Evolutionary conservation across 768 basidiomycete species (phyloP).

Genomic region (Suillus subluteus): DNA sequence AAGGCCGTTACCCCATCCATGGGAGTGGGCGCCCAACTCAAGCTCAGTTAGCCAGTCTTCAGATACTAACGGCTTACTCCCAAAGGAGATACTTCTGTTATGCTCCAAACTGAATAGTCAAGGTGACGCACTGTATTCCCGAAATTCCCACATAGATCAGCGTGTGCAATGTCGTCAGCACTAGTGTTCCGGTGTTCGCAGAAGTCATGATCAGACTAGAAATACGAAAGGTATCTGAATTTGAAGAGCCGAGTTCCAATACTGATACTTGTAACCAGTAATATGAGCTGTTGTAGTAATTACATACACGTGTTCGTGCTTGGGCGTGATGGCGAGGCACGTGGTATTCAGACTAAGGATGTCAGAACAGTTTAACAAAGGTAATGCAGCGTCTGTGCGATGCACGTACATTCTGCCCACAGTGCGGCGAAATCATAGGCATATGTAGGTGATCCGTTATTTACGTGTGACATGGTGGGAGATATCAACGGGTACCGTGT

Average conservation of each 20-base stretch:
- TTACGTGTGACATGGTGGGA: conserved; percentile 4
- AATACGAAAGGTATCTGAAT: neutral
- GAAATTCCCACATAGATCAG: conserved; percentile 8
- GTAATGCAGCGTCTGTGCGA: neutral
- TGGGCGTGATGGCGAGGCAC: neutral
- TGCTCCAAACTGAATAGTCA: conserved; percentile 10
- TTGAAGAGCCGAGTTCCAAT: conserved; percentile 4
- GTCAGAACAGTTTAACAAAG: conserved; percentile 1
- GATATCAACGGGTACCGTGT: neutral
- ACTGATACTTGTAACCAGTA: neutral
- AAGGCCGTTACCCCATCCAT: conserved; percentile 9
- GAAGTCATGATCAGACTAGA: neutral
- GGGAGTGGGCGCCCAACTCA: neutral
- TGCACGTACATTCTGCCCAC: conserved; percentile 3
- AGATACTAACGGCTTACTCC: conserved; percentile 8
- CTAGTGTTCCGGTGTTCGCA: conserved; percentile 3
- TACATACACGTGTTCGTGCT: neutral
- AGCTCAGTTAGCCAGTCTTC: conserved; percentile 1
- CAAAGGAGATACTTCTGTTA: conserved; percentile 5
- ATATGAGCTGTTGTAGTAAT: neutral
- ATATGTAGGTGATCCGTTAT: conserved; percentile 1
- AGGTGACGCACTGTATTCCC: conserved; percentile 5
- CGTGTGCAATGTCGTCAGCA: conserved; percentile 1
- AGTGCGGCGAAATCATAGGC: neutral
- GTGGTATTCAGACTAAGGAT: conserved; percentile 5